Evolutionary conservation across 805 yeast species (phyloP).

Genomic region (Candida dendrica): DNA sequence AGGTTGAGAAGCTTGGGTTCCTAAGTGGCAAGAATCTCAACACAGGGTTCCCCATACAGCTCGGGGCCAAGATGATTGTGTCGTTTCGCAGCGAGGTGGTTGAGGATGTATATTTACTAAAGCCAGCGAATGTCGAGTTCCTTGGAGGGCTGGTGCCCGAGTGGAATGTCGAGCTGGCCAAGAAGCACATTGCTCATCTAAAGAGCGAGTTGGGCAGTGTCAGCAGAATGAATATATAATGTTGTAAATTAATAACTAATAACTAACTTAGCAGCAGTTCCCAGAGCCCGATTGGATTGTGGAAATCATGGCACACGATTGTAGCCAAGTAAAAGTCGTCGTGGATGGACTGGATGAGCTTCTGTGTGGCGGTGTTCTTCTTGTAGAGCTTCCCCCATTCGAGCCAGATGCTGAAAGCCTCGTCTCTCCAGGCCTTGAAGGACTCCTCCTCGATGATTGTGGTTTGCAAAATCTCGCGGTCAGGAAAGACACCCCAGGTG

Average conservation of each 20-base stretch:
- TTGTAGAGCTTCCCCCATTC: conserved; percentile 87
- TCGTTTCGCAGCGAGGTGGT: conserved; percentile 38
- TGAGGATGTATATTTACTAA: conserved; percentile 37
- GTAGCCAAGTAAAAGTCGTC: conserved; percentile 72
- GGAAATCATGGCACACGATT: conserved; percentile 78
- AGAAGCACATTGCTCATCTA: conserved; percentile 23
- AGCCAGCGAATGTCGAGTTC: conserved; percentile 21
- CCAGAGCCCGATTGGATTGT: conserved; percentile 73
- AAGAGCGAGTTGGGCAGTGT: conserved; percentile 20
- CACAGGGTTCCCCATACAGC: conserved; percentile 30
- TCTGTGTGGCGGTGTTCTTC: conserved; percentile 41
- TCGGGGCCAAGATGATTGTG: conserved; percentile 55
- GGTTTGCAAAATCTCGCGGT: conserved; percentile 82
- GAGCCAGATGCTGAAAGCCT: conserved; percentile 83
- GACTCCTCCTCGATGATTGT: conserved; percentile 90
- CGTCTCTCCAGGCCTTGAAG: conserved; percentile 94
- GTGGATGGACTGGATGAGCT: conserved; percentile 54
- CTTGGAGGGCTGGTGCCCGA: conserved; percentile 31
- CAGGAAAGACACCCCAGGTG: conserved; percentile 97
- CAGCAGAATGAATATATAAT: neutral
- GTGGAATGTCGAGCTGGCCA: conserved; percentile 30
- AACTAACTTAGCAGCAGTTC: conserved; percentile 36
- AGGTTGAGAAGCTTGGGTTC: conserved; percentile 45
- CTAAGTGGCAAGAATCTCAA: conserved; percentile 21
- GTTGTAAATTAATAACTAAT: no score